Base-by-base conservation (phyloP, 495 filamentous ascomycete species). In the Tuber magnatum region DNA sequence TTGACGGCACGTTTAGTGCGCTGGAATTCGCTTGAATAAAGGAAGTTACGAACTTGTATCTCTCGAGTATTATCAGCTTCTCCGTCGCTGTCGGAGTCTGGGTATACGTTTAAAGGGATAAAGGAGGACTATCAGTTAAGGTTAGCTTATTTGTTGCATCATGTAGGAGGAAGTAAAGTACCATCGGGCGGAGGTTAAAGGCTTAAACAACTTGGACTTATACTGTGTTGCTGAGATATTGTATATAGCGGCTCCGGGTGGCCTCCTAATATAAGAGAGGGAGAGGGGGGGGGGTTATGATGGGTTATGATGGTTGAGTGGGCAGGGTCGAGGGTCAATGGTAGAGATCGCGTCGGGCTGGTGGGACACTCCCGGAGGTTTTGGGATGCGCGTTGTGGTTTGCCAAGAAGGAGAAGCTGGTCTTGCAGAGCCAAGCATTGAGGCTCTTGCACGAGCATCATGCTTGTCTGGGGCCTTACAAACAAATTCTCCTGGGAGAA, bases 1-100 rank as follows among this genome's bases (percentile, higher is more conserved):
- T 42, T 42, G n/a, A 75, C 10, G 65, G 41, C 32, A n/a, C 9
- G 6, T 32, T 72, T 28, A 40, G 42, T 44, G 28, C 56, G 28
- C 20, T 42, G 40, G 38, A 24, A 75, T 75, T 24, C n/a, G 24
- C 14, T 61, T 16, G 8, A 38, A 8, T 20, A 8, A 24, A 39
- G 65, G 56, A 56, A 32, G 24, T 72, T 68, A 77, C 77, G 20
- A 44, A 88, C 88, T 80, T 91, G 94, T 71, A 99, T 90, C 82
- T 98, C 94, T 84, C 92, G 94, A 68, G 94, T 97, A 76, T 94
- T 93, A 80, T 99, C 95, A 81, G 97, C 85, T 84, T 97, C 95
- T 80, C 95, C 93, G 77, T 97, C 93, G 77, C 91, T 86, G 71
- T 91, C 92, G 77, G 95, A 92, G 81, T 97, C 95, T 12, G 93